These are phyloP conservation scores for Trichoderma koningiopsis DNA, from an alignment of 2,329 filamentous ascomycete genomes.

Conservation along the genomic window DNA sequence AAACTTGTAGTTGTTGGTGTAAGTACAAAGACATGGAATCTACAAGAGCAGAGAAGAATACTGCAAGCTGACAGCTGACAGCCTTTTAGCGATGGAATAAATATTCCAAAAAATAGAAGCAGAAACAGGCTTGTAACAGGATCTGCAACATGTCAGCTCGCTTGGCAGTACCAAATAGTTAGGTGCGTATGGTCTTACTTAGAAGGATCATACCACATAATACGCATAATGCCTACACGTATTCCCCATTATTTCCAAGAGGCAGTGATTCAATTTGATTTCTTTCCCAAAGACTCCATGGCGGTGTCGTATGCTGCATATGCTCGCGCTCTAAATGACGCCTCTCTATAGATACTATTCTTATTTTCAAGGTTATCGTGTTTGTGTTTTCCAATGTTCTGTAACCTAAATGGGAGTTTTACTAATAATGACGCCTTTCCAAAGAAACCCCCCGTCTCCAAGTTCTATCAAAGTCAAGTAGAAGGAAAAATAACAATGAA, in stretches of 20 bases:
- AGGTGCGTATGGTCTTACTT: background rate
- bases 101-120: background rate
- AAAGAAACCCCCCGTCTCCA: background rate
- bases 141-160: constrained; percentile 4
- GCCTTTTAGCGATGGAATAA: background rate
- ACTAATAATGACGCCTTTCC: constrained; percentile 13
- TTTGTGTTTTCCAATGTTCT: background rate
- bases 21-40: background rate
- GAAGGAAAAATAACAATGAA: background rate
- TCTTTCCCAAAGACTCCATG: background rate
- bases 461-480: constrained; percentile 10
- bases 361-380: background rate
- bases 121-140: background rate
- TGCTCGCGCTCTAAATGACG: background rate
- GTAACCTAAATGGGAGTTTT: background rate
- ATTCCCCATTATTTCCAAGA: background rate
- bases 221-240: background rate
- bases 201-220: background rate
- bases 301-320: background rate
- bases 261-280: background rate
- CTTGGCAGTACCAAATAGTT: background rate
- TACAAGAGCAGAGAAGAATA: background rate
- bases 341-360: background rate
- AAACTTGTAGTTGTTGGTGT: background rate
- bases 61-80: background rate